Percentiles rank a stretch among this genome's conserved stretches.
phyloP scores from a whole-genome alignment of 2,329 filamentous ascomycete species.

The Talaromyces sp. region DNA sequence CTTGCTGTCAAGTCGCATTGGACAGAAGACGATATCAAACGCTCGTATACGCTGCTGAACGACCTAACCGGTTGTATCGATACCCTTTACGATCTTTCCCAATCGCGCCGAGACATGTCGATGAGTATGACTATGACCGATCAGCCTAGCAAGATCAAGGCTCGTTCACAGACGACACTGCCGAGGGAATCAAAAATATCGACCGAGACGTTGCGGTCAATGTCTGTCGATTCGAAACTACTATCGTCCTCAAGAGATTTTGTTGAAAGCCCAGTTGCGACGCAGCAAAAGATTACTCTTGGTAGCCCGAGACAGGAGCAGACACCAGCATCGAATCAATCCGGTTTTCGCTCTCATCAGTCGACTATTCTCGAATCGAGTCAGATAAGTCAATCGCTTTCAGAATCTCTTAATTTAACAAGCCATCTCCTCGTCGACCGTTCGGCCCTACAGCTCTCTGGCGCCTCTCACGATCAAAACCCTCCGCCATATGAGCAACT shows the following conservation, averaged over 20 bases:
- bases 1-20: conserved; percentile 29
- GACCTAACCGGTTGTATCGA: conserved; percentile 60
- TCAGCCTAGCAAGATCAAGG: conserved; percentile 19
- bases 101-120: conserved; percentile 46
- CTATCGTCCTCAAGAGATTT: conserved; percentile 10
- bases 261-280: conserved; percentile 32
- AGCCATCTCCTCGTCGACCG: conserved; percentile 35
- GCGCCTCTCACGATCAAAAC: conserved; percentile 32
- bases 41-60: conserved; percentile 53
- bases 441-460: conserved; percentile 33
- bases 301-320: conserved; percentile 3
- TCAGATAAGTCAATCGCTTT: conserved; percentile 16
- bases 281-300: conserved; percentile 11
- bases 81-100: conserved; percentile 58
- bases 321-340: conserved; percentile 2
- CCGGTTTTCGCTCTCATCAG: conserved; percentile 6
- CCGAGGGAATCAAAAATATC: conserved; percentile 26
- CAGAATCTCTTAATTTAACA: conserved; percentile 19
- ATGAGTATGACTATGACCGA: conserved; percentile 30
- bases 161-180: conserved; percentile 14
- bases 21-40: conserved; percentile 47
- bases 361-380: conserved; percentile 4
- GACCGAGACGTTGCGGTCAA: conserved; percentile 17
- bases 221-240: conserved; percentile 20
- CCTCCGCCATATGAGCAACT: conserved; percentile 39